A percentile compares a stretch with the other conserved stretches of the same genome.
These are phyloP conservation scores for Dryas octopetala DNA, from an alignment of 306 rosid genomes.

Conservation along the genomic window DNA sequence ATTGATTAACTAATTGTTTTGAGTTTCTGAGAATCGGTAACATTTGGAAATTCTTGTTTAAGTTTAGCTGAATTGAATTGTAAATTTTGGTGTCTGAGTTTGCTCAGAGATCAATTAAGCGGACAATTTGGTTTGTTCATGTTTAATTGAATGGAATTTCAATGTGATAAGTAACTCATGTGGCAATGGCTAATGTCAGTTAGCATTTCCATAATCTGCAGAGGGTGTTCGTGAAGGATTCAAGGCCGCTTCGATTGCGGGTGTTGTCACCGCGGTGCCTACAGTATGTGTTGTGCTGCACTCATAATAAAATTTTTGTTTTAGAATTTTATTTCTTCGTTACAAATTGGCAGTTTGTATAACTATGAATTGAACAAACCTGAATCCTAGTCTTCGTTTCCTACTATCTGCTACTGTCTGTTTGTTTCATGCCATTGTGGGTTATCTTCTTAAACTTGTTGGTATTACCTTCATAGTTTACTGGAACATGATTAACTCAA, in stretches of 20 bases:
- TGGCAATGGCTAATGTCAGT: not conserved
- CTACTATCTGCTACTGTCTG: not conserved
- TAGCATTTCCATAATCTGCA: slow-evolving; percentile 41
- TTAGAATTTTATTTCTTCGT: not conserved
- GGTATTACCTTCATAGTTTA: not conserved
- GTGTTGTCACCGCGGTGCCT: slow-evolving; percentile 62
- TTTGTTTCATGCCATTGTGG: not conserved
- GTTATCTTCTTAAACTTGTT: not conserved
- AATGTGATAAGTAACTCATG: not conserved
- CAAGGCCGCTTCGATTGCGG: slow-evolving; percentile 61
- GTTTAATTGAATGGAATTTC: not conserved
- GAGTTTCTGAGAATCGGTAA: no score
- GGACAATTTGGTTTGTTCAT: not conserved
- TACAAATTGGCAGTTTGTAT: not conserved
- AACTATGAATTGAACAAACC: not conserved
- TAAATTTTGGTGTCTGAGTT: no score
- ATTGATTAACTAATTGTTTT: not conserved
- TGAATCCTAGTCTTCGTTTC: not conserved
- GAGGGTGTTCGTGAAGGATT: slow-evolving; percentile 83
- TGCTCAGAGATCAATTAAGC: no score
- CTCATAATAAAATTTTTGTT: not conserved
- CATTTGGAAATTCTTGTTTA: not conserved
- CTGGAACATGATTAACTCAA: not conserved
- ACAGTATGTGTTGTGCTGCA: slow-evolving; percentile 50
- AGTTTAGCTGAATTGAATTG: not conserved